These are phyloP conservation scores for Candolleomyces aberdarensis DNA, from an alignment of 768 basidiomycete species.

Conservation along the genomic window DNA sequence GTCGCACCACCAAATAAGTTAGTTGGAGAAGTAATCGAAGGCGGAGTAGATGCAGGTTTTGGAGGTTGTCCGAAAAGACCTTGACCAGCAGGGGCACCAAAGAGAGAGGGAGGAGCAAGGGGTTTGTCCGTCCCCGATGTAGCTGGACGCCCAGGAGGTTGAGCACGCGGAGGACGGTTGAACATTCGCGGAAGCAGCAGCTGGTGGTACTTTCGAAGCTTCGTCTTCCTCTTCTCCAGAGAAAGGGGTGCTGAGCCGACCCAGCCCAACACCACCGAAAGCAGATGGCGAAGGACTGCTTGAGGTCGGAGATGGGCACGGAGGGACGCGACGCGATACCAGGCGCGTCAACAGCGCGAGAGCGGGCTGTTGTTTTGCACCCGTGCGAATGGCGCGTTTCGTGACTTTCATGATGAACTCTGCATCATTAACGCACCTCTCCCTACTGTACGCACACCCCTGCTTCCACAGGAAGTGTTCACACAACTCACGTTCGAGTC, in stretches of 20 bases:
- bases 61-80: background rate
- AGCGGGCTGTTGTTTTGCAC: too few relatives aligned
- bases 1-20: too few relatives aligned
- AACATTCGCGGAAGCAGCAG: conserved; percentile 37
- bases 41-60: background rate
- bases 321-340: too few relatives aligned
- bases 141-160: conserved; percentile 4
- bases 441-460: too few relatives aligned
- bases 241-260: conserved; percentile 52
- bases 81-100: background rate
- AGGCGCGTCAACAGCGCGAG: too few relatives aligned
- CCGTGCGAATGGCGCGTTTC: too few relatives aligned
- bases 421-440: too few relatives aligned
- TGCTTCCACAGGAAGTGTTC: too few relatives aligned
- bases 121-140: background rate
- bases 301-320: conserved; percentile 26
- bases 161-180: conserved; percentile 34
- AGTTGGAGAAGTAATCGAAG: background rate
- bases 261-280: conserved; percentile 41
- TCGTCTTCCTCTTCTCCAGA: conserved; percentile 45
- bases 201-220: conserved; percentile 27
- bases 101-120: background rate
- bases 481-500: too few relatives aligned
- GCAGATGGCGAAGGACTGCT: conserved; percentile 32
- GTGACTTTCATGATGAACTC: too few relatives aligned